Percentiles rank a stretch among this genome's conserved stretches.
Conservation (phyloP, 2,329 filamentous ascomycete species). For the Penicillium paneum region DNA sequence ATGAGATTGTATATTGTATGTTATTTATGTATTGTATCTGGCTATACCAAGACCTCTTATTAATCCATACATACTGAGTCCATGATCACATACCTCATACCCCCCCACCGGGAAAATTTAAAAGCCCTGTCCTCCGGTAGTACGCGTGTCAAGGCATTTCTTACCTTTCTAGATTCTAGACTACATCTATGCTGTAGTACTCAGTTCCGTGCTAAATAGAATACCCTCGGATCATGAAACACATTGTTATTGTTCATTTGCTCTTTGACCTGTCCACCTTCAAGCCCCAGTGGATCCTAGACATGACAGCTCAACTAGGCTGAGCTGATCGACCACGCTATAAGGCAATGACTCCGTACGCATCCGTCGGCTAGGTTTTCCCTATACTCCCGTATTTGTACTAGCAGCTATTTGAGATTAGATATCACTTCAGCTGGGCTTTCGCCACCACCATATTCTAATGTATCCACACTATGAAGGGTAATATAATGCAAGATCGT, state of each 20-base stretch:
- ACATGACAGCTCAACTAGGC: conserved; percentile 2
- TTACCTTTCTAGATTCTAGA: no score
- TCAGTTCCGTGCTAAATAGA: neutral
- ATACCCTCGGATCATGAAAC: neutral
- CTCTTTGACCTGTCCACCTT: neutral
- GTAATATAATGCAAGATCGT: neutral
- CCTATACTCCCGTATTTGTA: neutral
- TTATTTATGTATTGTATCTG: neutral
- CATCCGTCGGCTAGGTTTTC: conserved; percentile 1
- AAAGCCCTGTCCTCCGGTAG: neutral
- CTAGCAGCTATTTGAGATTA: neutral
- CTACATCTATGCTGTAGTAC: no score
- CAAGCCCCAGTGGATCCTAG: conserved; percentile 7
- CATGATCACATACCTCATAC: neutral
- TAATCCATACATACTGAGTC: neutral
- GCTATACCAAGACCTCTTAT: no score
- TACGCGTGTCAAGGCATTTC: neutral
- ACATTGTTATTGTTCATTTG: neutral
- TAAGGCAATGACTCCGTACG: neutral
- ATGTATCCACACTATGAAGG: neutral
- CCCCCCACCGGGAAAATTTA: neutral
- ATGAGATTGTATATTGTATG: no score
- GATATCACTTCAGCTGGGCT: neutral
- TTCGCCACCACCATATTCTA: neutral
- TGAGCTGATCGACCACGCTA: conserved; percentile 5